Base-by-base conservation (phyloP, 345 rosid species). In the Dipteronia sinensis region DNA sequence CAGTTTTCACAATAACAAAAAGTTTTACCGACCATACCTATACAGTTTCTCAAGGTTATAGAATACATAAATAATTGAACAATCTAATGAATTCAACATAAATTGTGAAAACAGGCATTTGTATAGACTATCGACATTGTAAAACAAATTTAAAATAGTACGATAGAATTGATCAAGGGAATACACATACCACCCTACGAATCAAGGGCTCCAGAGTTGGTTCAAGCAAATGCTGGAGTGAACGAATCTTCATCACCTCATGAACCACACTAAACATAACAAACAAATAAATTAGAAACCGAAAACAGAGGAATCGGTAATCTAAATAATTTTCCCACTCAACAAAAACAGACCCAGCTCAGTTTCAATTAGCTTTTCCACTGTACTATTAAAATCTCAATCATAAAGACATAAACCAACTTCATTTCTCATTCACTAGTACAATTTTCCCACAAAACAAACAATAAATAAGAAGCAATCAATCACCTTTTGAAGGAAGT, bases 151-250 rank as follows among this genome's bases (percentile, higher is more conserved):
- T 31, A 47, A 59, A 64, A 25, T 42, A 42, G 46, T 42, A 42
- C 11, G 10, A 42, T 42, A 23, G 38, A 46, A 47, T 5, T 71
- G 31, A 71, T 46, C 8, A 69, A 47, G 46, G 58, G 16, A 70
- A 64, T 44, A 70, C 44, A 78, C 94, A 9, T 87, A 96, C 99
- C 97, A 96, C 99, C 82, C 89, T 89, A 51, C 99, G 97, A 75
- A 96, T 90, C 83, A 96, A 84, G 10, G 99, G 99, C 88, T 93
- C 99, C 56, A 95, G 84, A 89, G 88, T 86, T 7, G 96, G 98
- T 86, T 92, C 99, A 79, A 95, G 88, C 75, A 87, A 81, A 77
- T 86, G 89, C 79, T 92, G 89, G 75, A 92, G 87, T 11, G 94
- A 86, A 65, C 87, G 89, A 84, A 87, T 78, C 85, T 88, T 90